Evolutionary conservation across 1,284 basidiomycete species (phyloP), one percentile per base, ranked within the genome.

Genomic region (Marasmius sp.): DNA sequence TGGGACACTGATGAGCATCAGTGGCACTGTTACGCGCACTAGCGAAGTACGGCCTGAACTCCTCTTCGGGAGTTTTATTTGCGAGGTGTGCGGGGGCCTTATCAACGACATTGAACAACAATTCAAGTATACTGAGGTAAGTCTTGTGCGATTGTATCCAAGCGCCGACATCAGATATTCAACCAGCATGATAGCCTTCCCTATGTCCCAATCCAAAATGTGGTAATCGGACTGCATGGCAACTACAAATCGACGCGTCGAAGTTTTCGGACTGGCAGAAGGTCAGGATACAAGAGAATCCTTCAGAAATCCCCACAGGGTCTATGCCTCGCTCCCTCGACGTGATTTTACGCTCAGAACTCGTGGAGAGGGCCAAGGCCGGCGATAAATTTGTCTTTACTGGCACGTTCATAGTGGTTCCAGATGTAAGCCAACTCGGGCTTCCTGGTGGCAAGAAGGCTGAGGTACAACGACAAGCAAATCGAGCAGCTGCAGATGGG

Each of bases 231-330:
- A 78, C 81, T 37, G 88, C 86, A 43, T 99, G 97, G 97, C 91
- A 96, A 72, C 85, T 99, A 58, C 94, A 96, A 72, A 95, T 98
- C 59, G 97, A 99, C 73, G 91, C 92, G 62, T 97, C 94, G 52
- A 96, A 95, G 72, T 99, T 99, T 76, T 93, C 93, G 8, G 97
- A 99, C 74, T 99, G 97, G 97, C 97, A 99, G 75, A 98, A 98
- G 75, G 95, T 99, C 49, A 90, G 97, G 59, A 98, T 99, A 60
- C 97, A 99, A 73, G 97, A 99, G 79, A 99, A 99, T 71, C 91
- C 97, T 12, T 97, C 96, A 53, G 97, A 99, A 77, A 99, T 99
- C 64, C 97, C 97, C 0, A 99, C 97, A 0, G 97, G 97, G 1
- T 94, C 92, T 9, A 99, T 98, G 97, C 96, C 96, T n/a, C 88